Conservation (phyloP, 2,329 filamentous ascomycete genomes). For the Trichoderma koningii region DNA sequence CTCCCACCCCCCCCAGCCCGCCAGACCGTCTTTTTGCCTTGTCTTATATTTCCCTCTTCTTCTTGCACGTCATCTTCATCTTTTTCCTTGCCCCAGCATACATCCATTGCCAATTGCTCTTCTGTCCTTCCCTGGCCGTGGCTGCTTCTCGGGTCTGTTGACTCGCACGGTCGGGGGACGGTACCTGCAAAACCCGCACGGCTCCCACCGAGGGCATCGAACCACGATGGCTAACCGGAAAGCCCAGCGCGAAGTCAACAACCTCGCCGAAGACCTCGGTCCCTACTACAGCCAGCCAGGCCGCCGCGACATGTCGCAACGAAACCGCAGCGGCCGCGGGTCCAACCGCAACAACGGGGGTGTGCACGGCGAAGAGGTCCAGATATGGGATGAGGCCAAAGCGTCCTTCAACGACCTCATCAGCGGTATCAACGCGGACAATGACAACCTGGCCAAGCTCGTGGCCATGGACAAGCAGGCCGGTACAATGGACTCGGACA, state of each 20-base stretch:
- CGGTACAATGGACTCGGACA: constrained; percentile 44
- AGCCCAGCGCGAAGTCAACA: constrained; percentile 40
- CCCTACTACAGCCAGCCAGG: constrained; percentile 38
- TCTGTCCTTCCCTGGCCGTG: background rate
- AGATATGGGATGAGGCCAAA: constrained; percentile 48
- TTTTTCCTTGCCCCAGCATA: constrained; percentile 1
- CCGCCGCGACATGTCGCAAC: constrained; percentile 44
- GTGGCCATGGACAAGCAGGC: constrained; percentile 46
- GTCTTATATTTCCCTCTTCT: constrained; percentile 8
- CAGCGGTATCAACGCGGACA: constrained; percentile 46
- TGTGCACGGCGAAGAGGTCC: constrained; percentile 47
- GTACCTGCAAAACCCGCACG: constrained; percentile 22
- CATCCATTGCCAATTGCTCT: background rate
- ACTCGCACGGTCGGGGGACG: constrained; percentile 20
- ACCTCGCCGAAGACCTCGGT: constrained; percentile 41
- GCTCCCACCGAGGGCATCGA: constrained; percentile 1
- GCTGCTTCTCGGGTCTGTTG: constrained; percentile 14
- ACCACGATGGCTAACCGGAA: constrained; percentile 40
- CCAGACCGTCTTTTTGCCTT: constrained; percentile 5
- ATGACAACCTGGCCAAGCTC: constrained; percentile 45
- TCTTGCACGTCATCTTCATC: background rate
- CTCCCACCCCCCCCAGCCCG: background rate
- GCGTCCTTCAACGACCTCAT: constrained; percentile 45
- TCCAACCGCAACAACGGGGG: constrained; percentile 49
- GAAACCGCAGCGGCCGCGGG: constrained; percentile 49